Evolutionary conservation across 1,284 basidiomycete species (phyloP), one percentile per base, ranked within the genome.

Genomic region (Sphagnurus paluster): DNA sequence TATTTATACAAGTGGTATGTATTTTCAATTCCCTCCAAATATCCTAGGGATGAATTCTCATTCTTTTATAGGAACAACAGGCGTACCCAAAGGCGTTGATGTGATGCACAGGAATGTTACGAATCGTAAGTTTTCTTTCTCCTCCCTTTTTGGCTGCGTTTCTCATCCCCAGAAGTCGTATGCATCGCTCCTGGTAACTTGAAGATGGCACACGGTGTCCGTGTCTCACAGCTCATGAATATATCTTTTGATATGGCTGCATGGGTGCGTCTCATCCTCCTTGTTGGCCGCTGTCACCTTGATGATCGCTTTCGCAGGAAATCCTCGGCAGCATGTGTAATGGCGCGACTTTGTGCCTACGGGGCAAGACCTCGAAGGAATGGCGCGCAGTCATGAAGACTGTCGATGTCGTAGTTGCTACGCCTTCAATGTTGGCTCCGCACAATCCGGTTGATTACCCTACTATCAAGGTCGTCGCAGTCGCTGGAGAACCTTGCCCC

Each of bases 401-500:
- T 6, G 78, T 79, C 2, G 77, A 81, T 48, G 70, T 81, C 37
- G 73, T 81, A 14, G 74, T 82, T 46, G 76, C 76, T 35, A 74
- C 72, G 1, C 73, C 72, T 7, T 72, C 75, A 21, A 80, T 81
- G 69, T 67, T 81, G 39, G 63, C 69, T 55, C 72, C 74, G 29
- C 77, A 81, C 51, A 63, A 77, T 47, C 77, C 79, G 2, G 60
- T 56, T 1, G 77, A 79, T 53, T 80, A 81, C 56, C 76, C 77
- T 13, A 79, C 76, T 49, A 75, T 81, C 54, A 76, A 79, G 58
- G 69, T 64, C 13, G 72, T 81, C 4, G 78, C 77, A 3, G 77
- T 77, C 16, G 80, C 78, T n/a, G 80, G 79, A 23, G 80, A 82
- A 60, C 70, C 74, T 11, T 80, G 77, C 49, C 77, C 79, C 3